Evolutionary conservation across 225 moss, liverwort and hornwort species (phyloP), one percentile per base, ranked within the genome.

Genomic region (Takakia lepidozioides): DNA sequence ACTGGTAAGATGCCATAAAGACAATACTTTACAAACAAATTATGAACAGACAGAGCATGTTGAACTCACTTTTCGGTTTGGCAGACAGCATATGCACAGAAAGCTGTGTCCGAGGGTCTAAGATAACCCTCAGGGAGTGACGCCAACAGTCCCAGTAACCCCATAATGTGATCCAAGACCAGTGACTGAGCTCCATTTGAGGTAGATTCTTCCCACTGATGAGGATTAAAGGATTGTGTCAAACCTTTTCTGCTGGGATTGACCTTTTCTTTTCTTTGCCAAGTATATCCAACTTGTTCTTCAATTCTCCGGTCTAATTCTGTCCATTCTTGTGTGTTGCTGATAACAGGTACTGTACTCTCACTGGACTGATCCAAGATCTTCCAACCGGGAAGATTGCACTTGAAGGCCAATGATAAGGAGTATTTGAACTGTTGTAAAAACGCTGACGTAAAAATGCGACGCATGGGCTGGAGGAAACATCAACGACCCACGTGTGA

Each of bases 391-490:
- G 60, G 46, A 23, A 63, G 55, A 29, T 52, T 57, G 42, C 60
- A 60, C 57, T 63, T 51, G 42, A 67, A 74, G 57, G 54, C 70
- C 41, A 25, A 29, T 11, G 67, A 16, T 36, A 82, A 64, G 26
- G 45, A 65, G 44, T 36, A 54, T 64, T 67, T 73, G 2, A 89
- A 69, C 59, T 82, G 72, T 61, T 80, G 70, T 30, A 90, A 38
- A 67, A 89, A 82, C 20, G 81, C 70, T 11, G 80, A 71, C 52
- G 71, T 44, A 55, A 87, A 87, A 9, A 72, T 61, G 68, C 62
- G 77, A 54, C 87, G 72, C 53, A 90, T 61, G 15, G 70, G 69
- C 90, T 95, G 80, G 30, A 2, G 14, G n/a, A n/a, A n/a, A n/a
- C n/a, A n/a, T n/a, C n/a, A n/a, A n/a, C n/a, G n/a, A n/a, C n/a